phyloP scores from a whole-genome alignment of 805 yeast species.

The Naumovozyma baii region DNA sequence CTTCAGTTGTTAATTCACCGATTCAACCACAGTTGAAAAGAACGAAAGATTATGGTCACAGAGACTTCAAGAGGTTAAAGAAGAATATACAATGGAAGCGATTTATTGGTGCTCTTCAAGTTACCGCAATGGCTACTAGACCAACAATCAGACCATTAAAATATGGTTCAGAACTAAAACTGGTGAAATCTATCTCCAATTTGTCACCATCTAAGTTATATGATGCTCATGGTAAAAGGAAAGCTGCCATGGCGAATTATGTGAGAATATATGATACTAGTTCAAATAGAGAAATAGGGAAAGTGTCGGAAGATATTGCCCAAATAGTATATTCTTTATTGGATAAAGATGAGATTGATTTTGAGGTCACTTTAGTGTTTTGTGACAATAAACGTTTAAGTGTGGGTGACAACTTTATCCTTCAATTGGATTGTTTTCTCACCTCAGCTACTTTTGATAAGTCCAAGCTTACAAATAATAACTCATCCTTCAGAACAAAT shows the following conservation, averaged over 20 bases:
- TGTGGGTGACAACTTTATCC: slow-evolving; percentile 66
- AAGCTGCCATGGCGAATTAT: slow-evolving; percentile 25
- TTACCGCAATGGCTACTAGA: slow-evolving; percentile 64
- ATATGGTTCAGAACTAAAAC: slow-evolving; percentile 36
- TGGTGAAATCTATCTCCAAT: slow-evolving; percentile 31
- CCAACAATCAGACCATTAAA: slow-evolving; percentile 40
- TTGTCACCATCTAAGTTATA: slow-evolving; percentile 13
- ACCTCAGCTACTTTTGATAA: slow-evolving; percentile 26
- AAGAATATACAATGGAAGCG: slow-evolving; percentile 29
- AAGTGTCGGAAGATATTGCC: slow-evolving; percentile 65
- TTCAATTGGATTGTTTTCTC: slow-evolving; percentile 61
- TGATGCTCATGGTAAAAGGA: slow-evolving; percentile 18
- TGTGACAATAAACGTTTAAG: slow-evolving; percentile 46
- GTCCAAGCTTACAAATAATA: not conserved
- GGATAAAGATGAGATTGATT: slow-evolving; percentile 42
- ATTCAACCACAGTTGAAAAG: slow-evolving; percentile 3
- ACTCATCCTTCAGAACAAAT: slow-evolving; percentile 5
- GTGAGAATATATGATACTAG: slow-evolving; percentile 27
- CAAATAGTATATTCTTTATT: slow-evolving; percentile 51
- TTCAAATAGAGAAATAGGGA: slow-evolving; percentile 54
- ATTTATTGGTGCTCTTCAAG: slow-evolving; percentile 51
- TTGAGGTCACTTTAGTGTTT: slow-evolving; percentile 49
- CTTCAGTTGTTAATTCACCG: not conserved
- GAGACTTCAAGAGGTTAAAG: slow-evolving; percentile 9
- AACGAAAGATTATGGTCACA: slow-evolving; percentile 1